Conservation (phyloP, 768 basidiomycete genomes). For the Hygrocybe coccinea region DNA sequence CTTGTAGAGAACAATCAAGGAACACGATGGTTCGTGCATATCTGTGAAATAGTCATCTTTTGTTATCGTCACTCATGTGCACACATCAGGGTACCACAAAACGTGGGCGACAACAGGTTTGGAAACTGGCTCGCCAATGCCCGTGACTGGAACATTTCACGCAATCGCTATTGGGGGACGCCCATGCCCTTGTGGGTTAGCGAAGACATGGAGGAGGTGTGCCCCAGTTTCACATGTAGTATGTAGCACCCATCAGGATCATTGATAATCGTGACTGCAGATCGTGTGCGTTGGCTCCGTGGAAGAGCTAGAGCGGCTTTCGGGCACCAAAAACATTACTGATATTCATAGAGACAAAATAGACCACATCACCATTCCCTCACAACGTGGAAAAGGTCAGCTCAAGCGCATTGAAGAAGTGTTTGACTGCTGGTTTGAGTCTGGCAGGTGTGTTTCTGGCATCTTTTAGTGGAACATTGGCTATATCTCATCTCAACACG, state of each 20-base stretch:
- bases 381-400: constrained; percentile 76
- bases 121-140: constrained; percentile 98
- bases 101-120: constrained; percentile 86
- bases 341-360: constrained; percentile 94
- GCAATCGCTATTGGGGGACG: constrained; percentile 98
- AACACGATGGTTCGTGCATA: constrained; percentile 74
- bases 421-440: constrained; percentile 99
- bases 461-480: constrained; percentile 1
- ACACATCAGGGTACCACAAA: constrained; percentile 76
- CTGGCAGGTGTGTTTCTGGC: constrained; percentile 68
- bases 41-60: not conserved
- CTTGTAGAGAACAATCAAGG: constrained; percentile 86
- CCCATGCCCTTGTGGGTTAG: constrained; percentile 96
- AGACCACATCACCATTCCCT: constrained; percentile 95
- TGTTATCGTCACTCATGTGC: constrained; percentile 4
- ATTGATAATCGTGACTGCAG: constrained; percentile 33
- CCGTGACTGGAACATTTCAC: constrained; percentile 99
- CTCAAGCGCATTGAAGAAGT: constrained; percentile 94
- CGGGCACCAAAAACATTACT: constrained; percentile 76
- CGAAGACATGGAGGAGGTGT: constrained; percentile 86
- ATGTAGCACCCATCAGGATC: not conserved
- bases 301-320: constrained; percentile 77
- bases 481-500: not conserved
- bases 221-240: not conserved
- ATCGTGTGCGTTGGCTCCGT: constrained; percentile 85